Base-by-base conservation (phyloP, 1,284 basidiomycete species). In the Salmacisia buchloeana region DNA sequence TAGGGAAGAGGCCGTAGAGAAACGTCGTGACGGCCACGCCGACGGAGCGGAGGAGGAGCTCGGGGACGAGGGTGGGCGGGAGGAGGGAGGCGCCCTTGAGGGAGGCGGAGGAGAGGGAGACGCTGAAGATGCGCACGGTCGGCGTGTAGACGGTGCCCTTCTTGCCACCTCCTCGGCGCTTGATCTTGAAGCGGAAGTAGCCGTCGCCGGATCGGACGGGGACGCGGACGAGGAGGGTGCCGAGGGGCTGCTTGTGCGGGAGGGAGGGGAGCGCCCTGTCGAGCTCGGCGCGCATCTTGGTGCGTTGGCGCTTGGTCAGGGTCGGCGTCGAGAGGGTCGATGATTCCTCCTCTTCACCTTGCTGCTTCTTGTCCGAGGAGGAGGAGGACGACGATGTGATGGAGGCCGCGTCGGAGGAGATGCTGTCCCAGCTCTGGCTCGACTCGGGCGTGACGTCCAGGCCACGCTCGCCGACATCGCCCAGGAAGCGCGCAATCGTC, bases 21-120 rank as follows among this genome's bases (percentile, higher is more conserved):
- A 69, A 31, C 3, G 70, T 68, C 12, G 64, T 65, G n/a, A 73
- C 63, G 12, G 66, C 66, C 52, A 68, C 35, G 18, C 62, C 62
- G 31, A 73, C 33, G 23, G 71, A 66, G 34, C 73, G 69, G 1
- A 74, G 66, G 6, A 62, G 59, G 38, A 74, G 65, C 59, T 74
- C 73, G 54, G 71, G 71, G 7, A 65, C 67, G 18, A 74, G 62
- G 15, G 72, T 73, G 12, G 73, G 73, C 6, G 73, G 72, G 9
- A 73, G 67, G 2, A 74, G 61, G 1, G 73, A 65, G 0, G 71
- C 66, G 21, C 73, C 73, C 10, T 72, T 66, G 0, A 72, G 72
- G 9, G 64, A 71, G 23, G 73, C 73, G 2, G 71, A 73, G 52
- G 66, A 67, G 61, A 74, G 67, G 25, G 66, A 69, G 63, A 74